Evolutionary conservation across 192 early-diverging fungal genomes (phyloP), one percentile per base, ranked within the genome.

Genomic region (Neocallimastix lanati): DNA sequence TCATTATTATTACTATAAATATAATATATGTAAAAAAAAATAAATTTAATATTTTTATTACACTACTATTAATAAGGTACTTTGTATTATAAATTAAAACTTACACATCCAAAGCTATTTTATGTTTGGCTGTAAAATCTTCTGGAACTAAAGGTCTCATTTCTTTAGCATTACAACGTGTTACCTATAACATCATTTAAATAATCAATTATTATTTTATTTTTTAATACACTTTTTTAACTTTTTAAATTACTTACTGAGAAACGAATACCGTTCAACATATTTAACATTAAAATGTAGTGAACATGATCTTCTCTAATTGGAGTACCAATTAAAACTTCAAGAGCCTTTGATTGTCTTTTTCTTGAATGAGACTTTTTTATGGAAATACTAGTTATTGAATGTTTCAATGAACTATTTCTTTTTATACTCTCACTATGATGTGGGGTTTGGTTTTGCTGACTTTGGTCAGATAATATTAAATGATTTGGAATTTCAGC

Each of bases 251-350:
- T 30, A 88, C 86, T 83, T 83, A 95, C 93, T 21, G 93, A 92
- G 28, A 97, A 92, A 27, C 97, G 90, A 82, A 98, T 96, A 16
- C 97, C 96, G 1, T 95, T 99, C 29, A 99, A 87, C 97, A 99
- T 99, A 80, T 98, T 95, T 87, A 96, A 99, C 96, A 99, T 99
- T 18, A 98, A 87, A 77, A 94, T 91, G 82, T 96, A 99, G 85
- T 99, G 97, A 21, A 88, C 92, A 84, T 99, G 97, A n/a, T 92
- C 95, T 78, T 96, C 94, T 29, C 92, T 92, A 58, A 99, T 95
- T 37, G 91, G 91, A 1, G 95, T 97, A 29, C 96, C 97, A 35
- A 93, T 85, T 13, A 88, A 67, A 4, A 89, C 87, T 77, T 88
- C 77, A 37, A 78, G 30, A 28, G 30, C 77, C 16, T 78, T 37